Evolutionary conservation across 306 rosid genomes (phyloP).

Genomic region (Dalbergia cochinchinensis): DNA sequence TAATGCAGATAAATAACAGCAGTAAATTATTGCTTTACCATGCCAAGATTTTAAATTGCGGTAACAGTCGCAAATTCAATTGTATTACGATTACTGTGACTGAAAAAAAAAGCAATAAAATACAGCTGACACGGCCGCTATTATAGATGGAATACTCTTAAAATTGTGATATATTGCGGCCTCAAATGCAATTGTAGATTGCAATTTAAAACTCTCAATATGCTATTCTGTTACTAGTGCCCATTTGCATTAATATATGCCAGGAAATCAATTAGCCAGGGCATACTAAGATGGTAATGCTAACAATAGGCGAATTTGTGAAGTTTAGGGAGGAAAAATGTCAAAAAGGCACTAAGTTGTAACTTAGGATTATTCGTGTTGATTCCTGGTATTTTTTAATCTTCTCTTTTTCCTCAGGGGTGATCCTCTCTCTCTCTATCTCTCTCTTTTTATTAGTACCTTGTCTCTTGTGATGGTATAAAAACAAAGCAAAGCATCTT

Average conservation of each 20-base stretch:
- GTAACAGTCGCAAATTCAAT: no score
- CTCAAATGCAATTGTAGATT: no score
- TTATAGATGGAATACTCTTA: no score
- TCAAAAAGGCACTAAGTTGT: conserved; percentile 9
- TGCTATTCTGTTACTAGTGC: neutral
- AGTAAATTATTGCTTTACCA: no score
- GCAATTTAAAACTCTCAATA: neutral
- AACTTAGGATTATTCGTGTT: conserved; percentile 43
- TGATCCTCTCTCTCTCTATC: conserved; percentile 17
- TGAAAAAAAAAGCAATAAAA: no score
- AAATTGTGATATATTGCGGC: no score
- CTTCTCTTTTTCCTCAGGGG: conserved; percentile 13
- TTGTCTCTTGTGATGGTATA: conserved; percentile 40
- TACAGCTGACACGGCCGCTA: no score
- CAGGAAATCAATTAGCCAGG: neutral
- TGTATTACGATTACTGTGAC: no score
- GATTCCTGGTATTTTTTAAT: conserved; percentile 19
- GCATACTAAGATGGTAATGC: neutral
- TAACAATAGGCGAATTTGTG: neutral
- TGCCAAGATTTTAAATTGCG: no score
- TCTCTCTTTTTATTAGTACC: neutral
- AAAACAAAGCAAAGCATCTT: conserved; percentile 29
- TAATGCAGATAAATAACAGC: no score
- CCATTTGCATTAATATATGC: neutral
- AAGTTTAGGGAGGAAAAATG: neutral